phyloP scores from a whole-genome alignment of 371 early-diverging fungal species.

The Actinomucor elegans region DNA sequence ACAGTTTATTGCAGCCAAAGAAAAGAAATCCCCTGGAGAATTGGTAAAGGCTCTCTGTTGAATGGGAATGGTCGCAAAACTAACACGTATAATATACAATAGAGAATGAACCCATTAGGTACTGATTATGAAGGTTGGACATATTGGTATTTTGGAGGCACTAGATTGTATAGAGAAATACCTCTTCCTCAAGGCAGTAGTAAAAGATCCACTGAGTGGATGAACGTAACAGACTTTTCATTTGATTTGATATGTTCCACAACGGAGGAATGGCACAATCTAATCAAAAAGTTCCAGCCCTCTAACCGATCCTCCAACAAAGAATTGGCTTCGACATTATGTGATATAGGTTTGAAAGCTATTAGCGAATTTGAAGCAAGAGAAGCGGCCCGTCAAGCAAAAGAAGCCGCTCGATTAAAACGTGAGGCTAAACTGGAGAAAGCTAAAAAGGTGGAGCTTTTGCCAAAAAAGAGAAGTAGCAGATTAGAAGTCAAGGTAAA shows the following conservation, averaged over 20 bases:
- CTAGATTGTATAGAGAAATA: conserved; percentile 22
- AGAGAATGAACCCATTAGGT: conserved; percentile 19
- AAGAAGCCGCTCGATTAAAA: conserved; percentile 2
- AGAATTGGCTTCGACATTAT: conserved; percentile 1
- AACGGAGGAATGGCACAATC: conserved; percentile 14
- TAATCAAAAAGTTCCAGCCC: neutral
- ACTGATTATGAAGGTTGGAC: conserved; percentile 20
- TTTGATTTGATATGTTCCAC: conserved; percentile 23
- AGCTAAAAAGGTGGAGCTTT: conserved; percentile 14
- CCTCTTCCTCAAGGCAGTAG: conserved; percentile 13
- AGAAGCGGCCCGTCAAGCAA: conserved; percentile 4
- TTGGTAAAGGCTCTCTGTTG: conserved; percentile 8
- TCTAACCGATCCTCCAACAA: neutral
- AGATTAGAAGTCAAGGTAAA: conserved; percentile 25
- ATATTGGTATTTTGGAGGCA: conserved; percentile 25
- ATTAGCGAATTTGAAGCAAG: conserved; percentile 11
- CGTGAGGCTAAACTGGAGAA: conserved; percentile 13
- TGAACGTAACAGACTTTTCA: conserved; percentile 7
- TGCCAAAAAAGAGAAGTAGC: conserved; percentile 27
- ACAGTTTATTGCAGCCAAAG: neutral
- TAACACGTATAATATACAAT: neutral
- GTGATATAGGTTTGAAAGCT: neutral
- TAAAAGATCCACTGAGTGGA: conserved; percentile 2
- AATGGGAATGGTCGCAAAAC: too few relatives aligned
- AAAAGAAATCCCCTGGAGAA: neutral